Conservation (phyloP, 1,284 basidiomycete species). For the Cystobasidium slooffiae region DNA sequence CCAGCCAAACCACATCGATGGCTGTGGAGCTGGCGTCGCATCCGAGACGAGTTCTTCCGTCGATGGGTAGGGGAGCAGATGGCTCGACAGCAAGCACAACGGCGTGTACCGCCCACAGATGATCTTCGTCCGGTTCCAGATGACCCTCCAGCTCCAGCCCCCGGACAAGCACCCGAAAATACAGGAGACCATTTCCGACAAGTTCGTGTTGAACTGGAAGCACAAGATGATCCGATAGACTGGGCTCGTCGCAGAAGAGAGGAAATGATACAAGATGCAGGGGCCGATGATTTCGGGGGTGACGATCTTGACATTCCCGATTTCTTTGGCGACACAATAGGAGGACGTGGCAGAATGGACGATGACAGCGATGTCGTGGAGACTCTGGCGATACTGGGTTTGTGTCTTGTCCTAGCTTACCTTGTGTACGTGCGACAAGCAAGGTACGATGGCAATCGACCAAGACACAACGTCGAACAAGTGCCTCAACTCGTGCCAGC, state of each 20-base stretch:
- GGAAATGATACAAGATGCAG: constrained; percentile 31
- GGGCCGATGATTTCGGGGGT: constrained; percentile 40
- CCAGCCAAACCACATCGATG: constrained; percentile 7
- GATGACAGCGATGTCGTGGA: constrained; percentile 51
- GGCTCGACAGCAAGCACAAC: constrained; percentile 37
- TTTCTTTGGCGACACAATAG: constrained; percentile 37
- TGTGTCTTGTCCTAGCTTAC: constrained; percentile 51
- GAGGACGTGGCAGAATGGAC: constrained; percentile 43
- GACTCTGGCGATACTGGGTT: constrained; percentile 51
- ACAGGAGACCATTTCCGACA: constrained; percentile 29
- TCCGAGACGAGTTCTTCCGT: constrained; percentile 39
- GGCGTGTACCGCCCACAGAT: background rate
- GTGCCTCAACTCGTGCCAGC: background rate
- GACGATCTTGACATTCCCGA: constrained; percentile 49
- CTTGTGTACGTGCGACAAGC: constrained; percentile 52
- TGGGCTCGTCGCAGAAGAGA: constrained; percentile 39
- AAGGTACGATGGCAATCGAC: constrained; percentile 27
- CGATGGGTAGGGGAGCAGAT: constrained; percentile 41
- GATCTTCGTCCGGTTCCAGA: background rate
- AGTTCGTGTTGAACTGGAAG: constrained; percentile 43
- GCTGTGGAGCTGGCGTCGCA: constrained; percentile 35
- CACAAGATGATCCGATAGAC: constrained; percentile 44
- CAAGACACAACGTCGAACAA: constrained; percentile 9
- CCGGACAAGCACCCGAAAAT: constrained; percentile 17
- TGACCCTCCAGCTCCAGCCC: constrained; percentile 21